A percentile compares a stretch with the other conserved stretches of the same genome.
These are phyloP conservation scores for Hypoxylon fragiforme DNA, from an alignment of 495 filamentous ascomycete species.

Conservation along the genomic window DNA sequence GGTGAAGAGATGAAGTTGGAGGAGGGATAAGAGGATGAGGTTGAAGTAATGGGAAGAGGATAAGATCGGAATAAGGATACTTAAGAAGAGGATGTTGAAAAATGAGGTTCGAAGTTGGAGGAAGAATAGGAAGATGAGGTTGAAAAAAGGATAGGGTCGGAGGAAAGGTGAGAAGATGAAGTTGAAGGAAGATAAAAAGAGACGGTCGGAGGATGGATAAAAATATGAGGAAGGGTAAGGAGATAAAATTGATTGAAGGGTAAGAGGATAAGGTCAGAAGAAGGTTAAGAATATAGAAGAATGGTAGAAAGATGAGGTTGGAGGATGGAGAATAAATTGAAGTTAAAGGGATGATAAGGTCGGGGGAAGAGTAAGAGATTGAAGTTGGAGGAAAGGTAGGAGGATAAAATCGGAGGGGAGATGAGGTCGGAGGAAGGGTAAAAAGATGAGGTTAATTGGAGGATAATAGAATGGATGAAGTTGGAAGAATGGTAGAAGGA, in stretches of 20 bases:
- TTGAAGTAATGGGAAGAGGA: not conserved
- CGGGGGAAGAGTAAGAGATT: no score
- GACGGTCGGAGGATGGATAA: no score
- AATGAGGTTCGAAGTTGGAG: not conserved
- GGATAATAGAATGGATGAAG: not conserved
- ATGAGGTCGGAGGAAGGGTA: not conserved
- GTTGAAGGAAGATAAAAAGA: no score
- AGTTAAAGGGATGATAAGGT: no score
- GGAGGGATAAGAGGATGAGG: not conserved
- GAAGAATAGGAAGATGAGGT: not conserved
- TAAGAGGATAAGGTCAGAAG: no score
- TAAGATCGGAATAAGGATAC: not conserved
- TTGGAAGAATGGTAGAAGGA: not conserved
- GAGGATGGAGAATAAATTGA: no score
- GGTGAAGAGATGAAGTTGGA: not conserved
- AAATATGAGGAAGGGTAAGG: no score
- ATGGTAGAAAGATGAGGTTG: no score
- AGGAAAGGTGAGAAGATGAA: no score
- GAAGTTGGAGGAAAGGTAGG: not conserved
- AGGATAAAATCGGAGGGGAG: not conserved
- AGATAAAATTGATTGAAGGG: no score
- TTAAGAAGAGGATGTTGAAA: no score
- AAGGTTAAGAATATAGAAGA: no score
- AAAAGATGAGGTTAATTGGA: not conserved
- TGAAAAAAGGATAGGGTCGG: not conserved